These are phyloP conservation scores for Oryza meridionalis DNA, from an alignment of 176 grass and related monocot genomes.

Conservation along the genomic window DNA sequence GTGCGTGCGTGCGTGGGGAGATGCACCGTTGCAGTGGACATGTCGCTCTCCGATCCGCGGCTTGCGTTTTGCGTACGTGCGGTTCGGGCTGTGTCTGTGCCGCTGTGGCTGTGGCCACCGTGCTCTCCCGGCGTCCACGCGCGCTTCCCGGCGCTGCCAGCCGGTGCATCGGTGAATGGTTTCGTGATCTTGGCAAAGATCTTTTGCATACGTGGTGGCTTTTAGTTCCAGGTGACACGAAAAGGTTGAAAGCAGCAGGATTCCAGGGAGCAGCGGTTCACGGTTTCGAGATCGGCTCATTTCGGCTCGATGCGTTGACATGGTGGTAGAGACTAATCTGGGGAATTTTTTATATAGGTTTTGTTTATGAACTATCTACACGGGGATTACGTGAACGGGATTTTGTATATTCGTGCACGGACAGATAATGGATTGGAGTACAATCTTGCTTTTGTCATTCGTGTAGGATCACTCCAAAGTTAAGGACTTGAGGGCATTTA, in stretches of 20 bases:
- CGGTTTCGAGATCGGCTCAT: not conserved
- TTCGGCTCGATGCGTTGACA: not conserved
- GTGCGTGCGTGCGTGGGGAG: slow-evolving; percentile 13
- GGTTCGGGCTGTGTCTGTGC: not conserved
- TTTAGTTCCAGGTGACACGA: slow-evolving; percentile 30
- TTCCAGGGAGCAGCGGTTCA: not conserved
- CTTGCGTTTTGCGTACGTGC: not conserved
- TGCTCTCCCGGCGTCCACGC: not conserved
- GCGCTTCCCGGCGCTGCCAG: slow-evolving; percentile 1
- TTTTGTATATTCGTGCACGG: too few relatives aligned
- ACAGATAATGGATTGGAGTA: not conserved
- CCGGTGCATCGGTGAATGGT: not conserved
- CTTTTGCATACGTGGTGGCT: slow-evolving; percentile 15
- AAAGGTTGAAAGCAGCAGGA: slow-evolving; percentile 19
- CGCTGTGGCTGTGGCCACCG: not conserved
- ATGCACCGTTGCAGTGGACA: not conserved
- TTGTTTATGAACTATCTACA: not conserved
- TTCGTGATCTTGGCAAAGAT: slow-evolving; percentile 25
- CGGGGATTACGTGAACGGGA: not conserved
- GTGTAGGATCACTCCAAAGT: not conserved
- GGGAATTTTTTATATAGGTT: not conserved
- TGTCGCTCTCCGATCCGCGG: not conserved
- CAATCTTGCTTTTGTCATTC: not conserved
- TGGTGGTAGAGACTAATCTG: too few relatives aligned
- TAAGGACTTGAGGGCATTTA: too few relatives aligned